Percentiles rank a stretch among this genome's conserved stretches.
Conservation (phyloP, 139 green algal species). For the Closterium sp. region DNA sequence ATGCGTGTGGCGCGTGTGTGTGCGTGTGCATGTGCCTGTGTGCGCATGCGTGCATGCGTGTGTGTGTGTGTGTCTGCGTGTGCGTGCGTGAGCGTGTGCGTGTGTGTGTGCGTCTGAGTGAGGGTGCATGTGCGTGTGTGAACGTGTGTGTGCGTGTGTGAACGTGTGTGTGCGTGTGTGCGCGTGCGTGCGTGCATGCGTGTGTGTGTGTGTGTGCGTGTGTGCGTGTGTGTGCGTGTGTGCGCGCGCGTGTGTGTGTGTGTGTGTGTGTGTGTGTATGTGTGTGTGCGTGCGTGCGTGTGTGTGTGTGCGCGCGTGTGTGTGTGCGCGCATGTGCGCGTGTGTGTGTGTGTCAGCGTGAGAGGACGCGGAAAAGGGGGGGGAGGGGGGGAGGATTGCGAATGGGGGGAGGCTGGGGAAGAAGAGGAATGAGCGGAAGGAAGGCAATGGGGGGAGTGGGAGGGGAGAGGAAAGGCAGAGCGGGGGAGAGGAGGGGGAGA, state of each 20-base stretch:
- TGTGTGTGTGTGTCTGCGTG: neutral
- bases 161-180: neutral
- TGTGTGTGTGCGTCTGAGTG: neutral
- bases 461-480: no score
- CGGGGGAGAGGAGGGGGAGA: no score
- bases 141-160: neutral
- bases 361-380: neutral
- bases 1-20: neutral
- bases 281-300: neutral
- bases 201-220: neutral
- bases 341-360: neutral
- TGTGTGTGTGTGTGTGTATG: neutral
- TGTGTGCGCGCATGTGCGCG: neutral
- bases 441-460: no score
- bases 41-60: neutral
- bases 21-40: neutral
- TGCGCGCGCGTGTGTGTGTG: neutral
- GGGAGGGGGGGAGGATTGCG: no score
- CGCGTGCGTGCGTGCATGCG: neutral
- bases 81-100: neutral
- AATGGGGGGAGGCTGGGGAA: no score
- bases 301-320: neutral
- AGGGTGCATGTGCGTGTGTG: neutral
- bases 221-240: neutral
- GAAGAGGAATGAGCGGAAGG: no score